These are phyloP conservation scores for Lojkania enalia DNA, from an alignment of 2,329 filamentous ascomycete species.

Conservation along the genomic window DNA sequence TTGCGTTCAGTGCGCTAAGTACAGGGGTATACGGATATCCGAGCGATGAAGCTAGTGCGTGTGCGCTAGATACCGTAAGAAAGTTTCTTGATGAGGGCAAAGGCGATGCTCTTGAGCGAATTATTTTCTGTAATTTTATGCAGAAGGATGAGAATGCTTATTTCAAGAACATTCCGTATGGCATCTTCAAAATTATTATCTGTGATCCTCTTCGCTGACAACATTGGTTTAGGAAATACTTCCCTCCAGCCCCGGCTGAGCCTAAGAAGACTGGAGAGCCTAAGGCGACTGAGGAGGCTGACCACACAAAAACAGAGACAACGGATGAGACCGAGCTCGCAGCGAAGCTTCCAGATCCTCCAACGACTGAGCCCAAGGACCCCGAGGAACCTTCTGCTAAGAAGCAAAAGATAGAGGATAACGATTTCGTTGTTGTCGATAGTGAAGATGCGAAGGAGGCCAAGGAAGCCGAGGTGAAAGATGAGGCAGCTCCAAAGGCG, in stretches of 20 bases:
- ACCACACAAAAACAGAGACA: slow-evolving; percentile 27
- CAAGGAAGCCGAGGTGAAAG: slow-evolving; percentile 11
- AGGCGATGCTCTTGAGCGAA: slow-evolving; percentile 62
- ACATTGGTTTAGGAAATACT: slow-evolving; percentile 35
- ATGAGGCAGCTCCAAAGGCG: slow-evolving; percentile 9
- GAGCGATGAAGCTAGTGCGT: slow-evolving; percentile 68
- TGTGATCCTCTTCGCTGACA: neutral
- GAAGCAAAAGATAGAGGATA: slow-evolving; percentile 50
- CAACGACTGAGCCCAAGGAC: slow-evolving; percentile 51
- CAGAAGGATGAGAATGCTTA: slow-evolving; percentile 78
- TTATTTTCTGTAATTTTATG: slow-evolving; percentile 86
- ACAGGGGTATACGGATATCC: slow-evolving; percentile 93
- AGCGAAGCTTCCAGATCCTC: slow-evolving; percentile 53
- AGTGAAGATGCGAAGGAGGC: slow-evolving; percentile 29
- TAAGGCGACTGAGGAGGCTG: slow-evolving; percentile 11
- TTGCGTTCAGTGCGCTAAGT: slow-evolving; percentile 84
- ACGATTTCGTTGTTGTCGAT: slow-evolving; percentile 38
- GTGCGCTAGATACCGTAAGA: slow-evolving; percentile 66
- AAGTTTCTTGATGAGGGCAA: slow-evolving; percentile 56
- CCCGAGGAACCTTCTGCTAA: slow-evolving; percentile 51
- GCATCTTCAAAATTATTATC: slow-evolving; percentile 45
- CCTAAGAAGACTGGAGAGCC: slow-evolving; percentile 21
- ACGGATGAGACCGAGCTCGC: slow-evolving; percentile 41
- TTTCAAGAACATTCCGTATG: slow-evolving; percentile 70
- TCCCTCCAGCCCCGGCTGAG: slow-evolving; percentile 32